These are phyloP conservation scores for Mycena vitilis DNA, from an alignment of 768 basidiomycete species.

Conservation along the genomic window DNA sequence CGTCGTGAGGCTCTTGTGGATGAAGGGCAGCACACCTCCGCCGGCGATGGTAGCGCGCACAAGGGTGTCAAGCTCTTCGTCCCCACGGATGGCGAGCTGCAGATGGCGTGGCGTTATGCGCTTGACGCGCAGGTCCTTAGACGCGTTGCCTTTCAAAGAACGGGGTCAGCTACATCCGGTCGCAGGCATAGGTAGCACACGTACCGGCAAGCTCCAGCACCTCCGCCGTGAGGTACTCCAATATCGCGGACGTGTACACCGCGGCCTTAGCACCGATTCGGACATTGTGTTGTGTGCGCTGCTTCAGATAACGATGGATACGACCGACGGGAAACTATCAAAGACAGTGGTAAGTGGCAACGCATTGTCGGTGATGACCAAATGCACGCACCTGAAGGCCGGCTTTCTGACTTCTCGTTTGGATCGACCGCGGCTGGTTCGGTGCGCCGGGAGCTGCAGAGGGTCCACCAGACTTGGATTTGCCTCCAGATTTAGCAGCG, in stretches of 20 bases:
- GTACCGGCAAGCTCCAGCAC: conserved; percentile 94
- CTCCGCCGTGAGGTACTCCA: conserved; percentile 97
- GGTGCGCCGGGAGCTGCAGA: conserved; percentile 45
- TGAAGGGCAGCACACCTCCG: conserved; percentile 89
- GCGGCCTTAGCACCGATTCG: conserved; percentile 98
- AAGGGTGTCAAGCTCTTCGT: conserved; percentile 96
- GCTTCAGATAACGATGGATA: conserved; percentile 96
- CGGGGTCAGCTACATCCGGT: background rate
- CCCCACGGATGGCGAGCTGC: conserved; percentile 95
- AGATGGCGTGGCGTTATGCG: conserved; percentile 97
- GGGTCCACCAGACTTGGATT: conserved; percentile 65
- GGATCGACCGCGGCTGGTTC: conserved; percentile 55
- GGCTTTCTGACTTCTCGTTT: conserved; percentile 85
- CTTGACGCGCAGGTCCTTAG: conserved; percentile 96
- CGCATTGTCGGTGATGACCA: background rate
- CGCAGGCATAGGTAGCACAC: conserved; percentile 40
- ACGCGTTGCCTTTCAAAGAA: conserved; percentile 82
- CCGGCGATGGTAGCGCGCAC: conserved; percentile 95
- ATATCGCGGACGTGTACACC: conserved; percentile 94
- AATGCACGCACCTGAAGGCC: conserved; percentile 77
- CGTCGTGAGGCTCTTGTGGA: conserved; percentile 84
- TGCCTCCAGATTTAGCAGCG: conserved; percentile 67
- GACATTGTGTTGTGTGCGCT: conserved; percentile 89
- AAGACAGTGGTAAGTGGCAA: conserved; percentile 41
- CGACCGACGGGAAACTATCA: conserved; percentile 96